Evolutionary conservation across 768 basidiomycete species (phyloP).

Genomic region (Pleurotus salmoneostramineus): DNA sequence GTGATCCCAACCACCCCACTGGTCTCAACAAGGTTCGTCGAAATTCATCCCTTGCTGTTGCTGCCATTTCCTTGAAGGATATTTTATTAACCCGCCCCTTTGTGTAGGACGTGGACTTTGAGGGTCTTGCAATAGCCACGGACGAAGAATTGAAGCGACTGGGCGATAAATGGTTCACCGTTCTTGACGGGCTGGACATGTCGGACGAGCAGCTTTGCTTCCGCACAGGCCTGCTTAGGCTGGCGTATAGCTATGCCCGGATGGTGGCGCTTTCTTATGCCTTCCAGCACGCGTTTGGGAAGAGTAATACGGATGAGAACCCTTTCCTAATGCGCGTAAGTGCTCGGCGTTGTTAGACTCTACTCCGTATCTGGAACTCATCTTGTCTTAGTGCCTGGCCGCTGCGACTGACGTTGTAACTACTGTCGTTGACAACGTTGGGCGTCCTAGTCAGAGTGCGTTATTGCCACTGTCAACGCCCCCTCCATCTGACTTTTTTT

Average conservation of each 20-base stretch:
- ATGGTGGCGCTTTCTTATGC: conserved; percentile 69
- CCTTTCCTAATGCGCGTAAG: conserved; percentile 64
- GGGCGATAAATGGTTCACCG: conserved; percentile 51
- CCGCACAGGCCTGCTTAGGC: conserved; percentile 55
- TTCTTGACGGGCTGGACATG: conserved; percentile 48
- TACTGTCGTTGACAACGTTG: conserved; percentile 56
- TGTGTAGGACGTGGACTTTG: conserved; percentile 59
- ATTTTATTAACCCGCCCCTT: neutral
- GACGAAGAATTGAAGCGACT: conserved; percentile 66
- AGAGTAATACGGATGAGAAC: conserved; percentile 56
- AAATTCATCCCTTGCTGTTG: neutral
- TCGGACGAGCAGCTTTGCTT: conserved; percentile 53
- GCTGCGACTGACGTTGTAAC: conserved; percentile 66
- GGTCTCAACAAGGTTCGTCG: conserved; percentile 69
- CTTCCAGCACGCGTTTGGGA: conserved; percentile 72
- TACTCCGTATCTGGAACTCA: neutral
- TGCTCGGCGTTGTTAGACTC: conserved; percentile 3
- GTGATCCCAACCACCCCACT: conserved; percentile 68
- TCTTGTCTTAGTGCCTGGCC: conserved; percentile 47
- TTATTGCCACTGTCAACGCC: conserved; percentile 6
- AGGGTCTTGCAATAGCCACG: conserved; percentile 56
- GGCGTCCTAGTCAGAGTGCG: conserved; percentile 51
- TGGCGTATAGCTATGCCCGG: conserved; percentile 68
- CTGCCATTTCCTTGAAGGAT: neutral
- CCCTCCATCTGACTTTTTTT: conserved; percentile 8